Evolutionary conservation across 1,139 yeast species (phyloP), one percentile per base, ranked within the genome.

Genomic region (Pichiaceae sp.): DNA sequence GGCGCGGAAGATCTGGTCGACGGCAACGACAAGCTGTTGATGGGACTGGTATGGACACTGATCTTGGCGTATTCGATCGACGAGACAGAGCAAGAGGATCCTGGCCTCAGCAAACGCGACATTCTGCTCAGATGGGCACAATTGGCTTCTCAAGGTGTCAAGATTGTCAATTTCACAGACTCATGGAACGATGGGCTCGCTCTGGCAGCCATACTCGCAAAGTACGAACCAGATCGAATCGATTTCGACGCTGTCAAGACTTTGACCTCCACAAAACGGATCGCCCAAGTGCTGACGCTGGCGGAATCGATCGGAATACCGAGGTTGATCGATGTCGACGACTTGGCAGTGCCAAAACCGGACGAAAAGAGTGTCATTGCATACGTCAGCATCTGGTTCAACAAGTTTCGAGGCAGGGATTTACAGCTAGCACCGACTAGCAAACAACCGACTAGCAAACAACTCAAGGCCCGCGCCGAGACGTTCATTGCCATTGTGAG

Each of bases 1-100:
- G 78, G 82, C 19, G 75, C 85, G n/a, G 83, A 77, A 37, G 81
- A 78, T 54, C 69, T 80, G 17, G 66, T 72, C 18, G 84, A 77
- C 35, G 82, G 83, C 1, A 74, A 79, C 49, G 55, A 66, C 36
- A 80, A 80, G 51, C 57, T 78, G 33, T 72, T 75, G n/a, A 56
- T 79, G 44, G 86, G 86, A 1, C 60, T 80, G 32, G 56, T 79
- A 9, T 80, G 89, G 89, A 35, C 40, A 12, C 31, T 52, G 5
- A 42, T 52, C 20, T 43, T 49, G 36, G 39, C 43, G 25, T 47
- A 42, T 34, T 41, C 50, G 11, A n/a, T 41, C 15, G 32, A 34
- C 9, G 28, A n/a, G 12, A 36, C 38, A 11, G 31, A 34, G 19
- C 25, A 40, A 4, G 31, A 28, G 1, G 35, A 32, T 4, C 39